phyloP scores from a whole-genome alignment of 2,329 filamentous ascomycete species.

The Neoascochyta sp. region DNA sequence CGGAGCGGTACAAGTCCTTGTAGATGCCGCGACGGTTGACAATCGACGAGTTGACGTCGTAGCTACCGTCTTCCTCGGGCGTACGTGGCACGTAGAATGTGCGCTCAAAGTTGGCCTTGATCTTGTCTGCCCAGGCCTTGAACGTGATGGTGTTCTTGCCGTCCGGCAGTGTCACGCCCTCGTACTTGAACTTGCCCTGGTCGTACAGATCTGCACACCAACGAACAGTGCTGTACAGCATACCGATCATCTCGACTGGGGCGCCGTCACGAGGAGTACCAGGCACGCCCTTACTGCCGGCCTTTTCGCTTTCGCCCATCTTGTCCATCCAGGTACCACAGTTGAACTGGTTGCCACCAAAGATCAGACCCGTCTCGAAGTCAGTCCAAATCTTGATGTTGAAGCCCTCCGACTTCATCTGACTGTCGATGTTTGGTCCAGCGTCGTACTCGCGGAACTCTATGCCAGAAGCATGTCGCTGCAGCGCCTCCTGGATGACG shows the following conservation, averaged over 20 bases:
- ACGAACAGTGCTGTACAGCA: conserved; percentile 81
- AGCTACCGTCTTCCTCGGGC: conserved; percentile 65
- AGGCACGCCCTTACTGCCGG: conserved; percentile 86
- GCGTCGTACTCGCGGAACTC: conserved; percentile 94
- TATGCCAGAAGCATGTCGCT: conserved; percentile 85
- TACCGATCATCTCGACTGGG: conserved; percentile 89
- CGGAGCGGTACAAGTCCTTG: conserved; percentile 92
- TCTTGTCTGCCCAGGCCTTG: conserved; percentile 70
- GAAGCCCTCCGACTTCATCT: conserved; percentile 92
- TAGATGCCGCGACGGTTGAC: conserved; percentile 94
- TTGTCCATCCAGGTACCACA: conserved; percentile 99
- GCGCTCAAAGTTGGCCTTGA: conserved; percentile 84
- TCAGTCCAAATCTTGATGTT: conserved; percentile 87
- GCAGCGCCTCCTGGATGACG: conserved; percentile 86
- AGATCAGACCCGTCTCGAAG: conserved; percentile 86
- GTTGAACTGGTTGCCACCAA: conserved; percentile 89
- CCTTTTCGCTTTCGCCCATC: conserved; percentile 96
- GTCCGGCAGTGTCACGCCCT: conserved; percentile 65
- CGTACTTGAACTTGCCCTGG: conserved; percentile 67
- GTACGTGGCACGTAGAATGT: conserved; percentile 82
- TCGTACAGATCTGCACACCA: conserved; percentile 71
- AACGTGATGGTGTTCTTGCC: conserved; percentile 62
- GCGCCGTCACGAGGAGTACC: conserved; percentile 96
- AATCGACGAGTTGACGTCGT: conserved; percentile 74
- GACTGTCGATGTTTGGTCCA: conserved; percentile 78